These are phyloP conservation scores for Trypanosoma rangeli DNA, from an alignment of 208 protist genomes.

Conservation along the genomic window DNA sequence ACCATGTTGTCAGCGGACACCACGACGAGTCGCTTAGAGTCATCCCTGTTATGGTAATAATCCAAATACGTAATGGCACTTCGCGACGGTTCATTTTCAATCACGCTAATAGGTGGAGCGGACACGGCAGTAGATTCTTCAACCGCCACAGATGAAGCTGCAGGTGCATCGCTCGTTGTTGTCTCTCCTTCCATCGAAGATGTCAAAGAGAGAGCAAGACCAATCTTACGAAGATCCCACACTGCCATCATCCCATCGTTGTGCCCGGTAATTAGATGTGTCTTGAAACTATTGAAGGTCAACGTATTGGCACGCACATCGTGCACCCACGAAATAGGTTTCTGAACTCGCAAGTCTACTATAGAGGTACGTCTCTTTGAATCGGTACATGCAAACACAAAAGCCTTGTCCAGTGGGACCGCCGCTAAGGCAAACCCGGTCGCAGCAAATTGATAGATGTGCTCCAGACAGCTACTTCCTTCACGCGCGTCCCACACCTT, in stretches of 20 bases:
- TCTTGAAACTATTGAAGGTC: slow-evolving; percentile 51
- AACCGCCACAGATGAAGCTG: neutral
- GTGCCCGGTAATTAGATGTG: slow-evolving; percentile 78
- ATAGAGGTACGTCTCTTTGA: slow-evolving; percentile 66
- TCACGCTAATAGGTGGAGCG: slow-evolving; percentile 32
- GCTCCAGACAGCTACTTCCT: slow-evolving; percentile 27
- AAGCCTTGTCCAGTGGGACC: slow-evolving; percentile 64
- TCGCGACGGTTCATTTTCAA: slow-evolving; percentile 76
- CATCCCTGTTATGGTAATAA: slow-evolving; percentile 64
- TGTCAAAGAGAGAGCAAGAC: slow-evolving; percentile 44
- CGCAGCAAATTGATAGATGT: slow-evolving; percentile 59
- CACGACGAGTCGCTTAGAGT: slow-evolving; percentile 66
- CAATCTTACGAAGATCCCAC: slow-evolving; percentile 80
- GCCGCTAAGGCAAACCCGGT: slow-evolving; percentile 77
- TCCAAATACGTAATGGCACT: slow-evolving; percentile 63
- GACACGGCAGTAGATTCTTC: slow-evolving; percentile 19
- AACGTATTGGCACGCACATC: slow-evolving; percentile 76
- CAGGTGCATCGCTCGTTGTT: neutral
- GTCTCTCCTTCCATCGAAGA: slow-evolving; percentile 23
- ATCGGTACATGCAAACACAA: slow-evolving; percentile 81
- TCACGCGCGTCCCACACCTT: slow-evolving; percentile 82
- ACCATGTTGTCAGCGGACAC: slow-evolving; percentile 85
- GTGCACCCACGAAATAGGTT: slow-evolving; percentile 61
- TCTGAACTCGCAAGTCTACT: slow-evolving; percentile 63
- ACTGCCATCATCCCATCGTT: slow-evolving; percentile 73